Evolutionary conservation across 768 basidiomycete species (phyloP), one percentile per base, ranked within the genome.

Genomic region (Boletus eberwhitei): DNA sequence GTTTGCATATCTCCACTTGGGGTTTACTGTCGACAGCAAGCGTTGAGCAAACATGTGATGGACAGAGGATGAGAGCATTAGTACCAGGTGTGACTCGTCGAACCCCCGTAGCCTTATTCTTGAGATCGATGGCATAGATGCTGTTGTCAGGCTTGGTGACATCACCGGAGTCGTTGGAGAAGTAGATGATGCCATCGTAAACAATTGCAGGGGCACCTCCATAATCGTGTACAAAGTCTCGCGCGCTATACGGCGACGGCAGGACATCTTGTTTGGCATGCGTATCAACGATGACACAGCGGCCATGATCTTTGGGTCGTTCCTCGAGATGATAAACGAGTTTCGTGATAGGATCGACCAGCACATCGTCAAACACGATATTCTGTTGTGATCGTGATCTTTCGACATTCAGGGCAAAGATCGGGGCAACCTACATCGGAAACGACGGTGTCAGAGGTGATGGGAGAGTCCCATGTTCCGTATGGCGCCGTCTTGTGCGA

Each of bases 151-250:
- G 44, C 4, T 41, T 21, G 21, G 38, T 13, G 4, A 39, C 4
- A 17, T 47, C 16, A 1, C 34, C 79, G 5, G 57, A 59, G 34
- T 78, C 69, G 65, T 85, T 72, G 3, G 83, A 84, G 69, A 87
- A 89, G 68, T 83, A 83, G 31, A 79, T 70, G 8, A 73, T 66
- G 13, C 73, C 75, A 31, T 72, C 70, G 56, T 79, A 70, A 2
- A 79, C 80, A 6, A 79, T 74, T 0, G 81, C 82, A 0, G 83
- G 69, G 5, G 77, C 80, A 13, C 88, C 88, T 0, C 88, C 88
- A 52, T 88, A 89, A 67, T 87, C 87, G 32, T 87, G 79, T 0
- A 88, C 86, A 8, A 72, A 70, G 1, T 77, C 77, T 22, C 79
- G 71, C 17, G 73, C 80, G 63, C 79, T 85, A 77, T 78, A 87